Conservation (phyloP, 345 rosid species). For the Euphorbia pulcherrima region DNA sequence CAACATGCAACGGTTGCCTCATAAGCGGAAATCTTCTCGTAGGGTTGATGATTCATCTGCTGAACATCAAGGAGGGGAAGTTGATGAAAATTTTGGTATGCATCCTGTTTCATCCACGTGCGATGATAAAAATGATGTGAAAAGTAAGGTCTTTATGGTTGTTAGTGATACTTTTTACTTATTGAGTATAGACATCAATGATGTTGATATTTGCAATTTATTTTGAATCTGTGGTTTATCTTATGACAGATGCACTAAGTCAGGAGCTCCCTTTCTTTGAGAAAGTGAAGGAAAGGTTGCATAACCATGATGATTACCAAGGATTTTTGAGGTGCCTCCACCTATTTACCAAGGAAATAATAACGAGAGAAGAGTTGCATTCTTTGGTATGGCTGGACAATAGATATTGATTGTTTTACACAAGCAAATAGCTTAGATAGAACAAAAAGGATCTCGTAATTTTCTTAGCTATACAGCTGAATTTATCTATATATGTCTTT, state of each 20-base stretch:
- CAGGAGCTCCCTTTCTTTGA: conserved; percentile 79
- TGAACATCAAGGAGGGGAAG: conserved; percentile 64
- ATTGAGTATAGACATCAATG: conserved; percentile 6
- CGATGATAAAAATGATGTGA: conserved; percentile 66
- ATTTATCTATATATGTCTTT: background rate
- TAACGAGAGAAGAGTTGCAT: conserved; percentile 67
- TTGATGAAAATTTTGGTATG: conserved; percentile 49
- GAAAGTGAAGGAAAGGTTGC: conserved; percentile 74
- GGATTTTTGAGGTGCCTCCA: conserved; percentile 82
- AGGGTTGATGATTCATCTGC: conserved; percentile 43
- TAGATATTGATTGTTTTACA: background rate
- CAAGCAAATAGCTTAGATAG: background rate
- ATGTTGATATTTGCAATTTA: background rate
- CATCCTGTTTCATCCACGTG: conserved; percentile 46
- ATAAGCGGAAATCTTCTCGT: conserved; percentile 41
- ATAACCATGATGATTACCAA: conserved; percentile 59
- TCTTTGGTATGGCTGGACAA: conserved; percentile 60
- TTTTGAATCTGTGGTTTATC: conserved; percentile 3
- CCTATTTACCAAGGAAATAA: conserved; percentile 75
- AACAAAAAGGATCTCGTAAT: background rate
- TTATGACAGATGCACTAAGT: conserved; percentile 52
- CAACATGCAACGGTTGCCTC: conserved; percentile 49
- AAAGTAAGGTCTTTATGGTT: conserved; percentile 39
- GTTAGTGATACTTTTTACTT: conserved; percentile 3
- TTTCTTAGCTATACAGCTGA: background rate